Evolutionary conservation across 129 eudicot species (phyloP).

Genomic region (Erigeron canadensis): DNA sequence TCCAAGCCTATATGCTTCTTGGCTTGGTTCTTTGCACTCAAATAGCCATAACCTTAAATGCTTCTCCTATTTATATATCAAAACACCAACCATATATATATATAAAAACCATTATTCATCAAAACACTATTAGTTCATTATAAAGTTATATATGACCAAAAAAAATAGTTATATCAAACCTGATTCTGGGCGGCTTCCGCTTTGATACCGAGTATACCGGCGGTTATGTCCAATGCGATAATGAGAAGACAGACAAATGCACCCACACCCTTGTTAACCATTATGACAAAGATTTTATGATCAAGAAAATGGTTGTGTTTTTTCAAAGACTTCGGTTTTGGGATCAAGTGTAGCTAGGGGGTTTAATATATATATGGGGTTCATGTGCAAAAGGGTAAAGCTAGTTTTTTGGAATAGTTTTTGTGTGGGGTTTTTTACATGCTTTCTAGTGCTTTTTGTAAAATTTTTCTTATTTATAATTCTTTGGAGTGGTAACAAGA

Average conservation of each 20-base stretch:
- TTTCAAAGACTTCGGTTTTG: constrained; percentile 15
- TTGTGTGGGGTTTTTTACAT: constrained; percentile 37
- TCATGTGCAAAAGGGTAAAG: constrained; percentile 26
- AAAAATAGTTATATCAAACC: constrained; percentile 38
- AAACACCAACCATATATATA: background rate
- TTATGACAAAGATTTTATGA: constrained; percentile 17
- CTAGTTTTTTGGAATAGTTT: constrained; percentile 28
- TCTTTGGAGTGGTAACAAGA: constrained; percentile 48
- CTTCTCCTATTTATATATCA: constrained; percentile 46
- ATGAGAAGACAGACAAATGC: constrained; percentile 61
- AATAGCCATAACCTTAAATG: constrained; percentile 85
- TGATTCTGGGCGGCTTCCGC: constrained; percentile 92
- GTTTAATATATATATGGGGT: constrained; percentile 17
- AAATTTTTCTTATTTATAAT: constrained; percentile 37
- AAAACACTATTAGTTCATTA: background rate
- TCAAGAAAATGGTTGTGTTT: constrained; percentile 5
- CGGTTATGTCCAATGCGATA: constrained; percentile 55
- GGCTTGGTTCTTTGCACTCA: constrained; percentile 91
- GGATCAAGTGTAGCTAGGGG: constrained; percentile 21
- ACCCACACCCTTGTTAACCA: constrained; percentile 58
- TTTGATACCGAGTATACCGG: constrained; percentile 76
- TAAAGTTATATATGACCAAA: background rate
- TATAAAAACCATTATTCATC: constrained; percentile 2
- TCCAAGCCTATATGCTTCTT: constrained; percentile 64
- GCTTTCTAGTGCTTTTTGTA: constrained; percentile 37